A percentile compares a stretch with the other conserved stretches of the same genome.
phyloP scores from a whole-genome alignment of 2,329 filamentous ascomycete species.

The Phaeoacremonium minimum region DNA sequence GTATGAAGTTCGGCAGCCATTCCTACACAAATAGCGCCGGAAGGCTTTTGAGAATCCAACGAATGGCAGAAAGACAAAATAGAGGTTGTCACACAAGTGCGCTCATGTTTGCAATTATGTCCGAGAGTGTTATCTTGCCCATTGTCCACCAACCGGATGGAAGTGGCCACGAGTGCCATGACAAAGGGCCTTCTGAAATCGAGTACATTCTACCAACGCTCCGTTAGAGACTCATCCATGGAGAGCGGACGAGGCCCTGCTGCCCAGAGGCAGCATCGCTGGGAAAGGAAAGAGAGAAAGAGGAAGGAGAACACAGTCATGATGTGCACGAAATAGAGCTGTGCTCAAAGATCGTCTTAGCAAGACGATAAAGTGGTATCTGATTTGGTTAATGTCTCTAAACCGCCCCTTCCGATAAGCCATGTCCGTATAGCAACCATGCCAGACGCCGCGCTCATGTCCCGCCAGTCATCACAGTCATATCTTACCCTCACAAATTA shows the following conservation, averaged over 20 bases:
- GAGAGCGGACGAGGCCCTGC: constrained; percentile 61
- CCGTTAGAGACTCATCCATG: constrained; percentile 72
- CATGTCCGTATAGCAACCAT: no score
- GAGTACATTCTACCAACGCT: constrained; percentile 67
- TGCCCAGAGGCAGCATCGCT: constrained; percentile 73
- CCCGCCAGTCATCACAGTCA: background rate
- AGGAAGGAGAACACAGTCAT: no score
- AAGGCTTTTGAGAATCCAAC: no score
- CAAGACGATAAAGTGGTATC: constrained; percentile 9
- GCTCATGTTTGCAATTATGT: constrained; percentile 3
- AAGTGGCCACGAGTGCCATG: constrained; percentile 21
- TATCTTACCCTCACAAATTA: background rate
- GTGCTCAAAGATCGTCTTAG: constrained; percentile 1
- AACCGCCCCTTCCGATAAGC: no score
- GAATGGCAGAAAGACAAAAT: no score
- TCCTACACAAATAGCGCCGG: no score
- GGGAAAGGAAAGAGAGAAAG: constrained; percentile 31
- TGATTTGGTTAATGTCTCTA: constrained; percentile 1
- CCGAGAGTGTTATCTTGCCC: constrained; percentile 37
- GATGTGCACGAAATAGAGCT: constrained; percentile 1
- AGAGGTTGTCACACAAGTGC: no score
- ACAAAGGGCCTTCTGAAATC: constrained; percentile 32
- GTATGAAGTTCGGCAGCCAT: no score
- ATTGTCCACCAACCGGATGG: constrained; percentile 27
- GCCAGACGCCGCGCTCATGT: background rate